A percentile compares a stretch with the other conserved stretches of the same genome.
These are phyloP conservation scores for Hypholoma sublateritium DNA, from an alignment of 768 basidiomycete genomes.

Conservation along the genomic window DNA sequence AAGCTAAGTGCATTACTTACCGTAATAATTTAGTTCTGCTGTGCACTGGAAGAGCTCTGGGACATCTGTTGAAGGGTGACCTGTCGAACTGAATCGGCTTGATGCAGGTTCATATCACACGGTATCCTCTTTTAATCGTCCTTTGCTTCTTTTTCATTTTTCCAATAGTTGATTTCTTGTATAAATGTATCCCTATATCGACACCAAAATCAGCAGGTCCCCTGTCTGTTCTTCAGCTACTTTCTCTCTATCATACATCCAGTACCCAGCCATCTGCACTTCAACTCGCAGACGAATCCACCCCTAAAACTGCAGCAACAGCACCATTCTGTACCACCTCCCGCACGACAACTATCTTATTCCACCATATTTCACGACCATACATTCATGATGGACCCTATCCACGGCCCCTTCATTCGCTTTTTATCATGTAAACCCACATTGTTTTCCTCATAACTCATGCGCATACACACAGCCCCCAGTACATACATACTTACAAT, in stretches of 20 bases:
- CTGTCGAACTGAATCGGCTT: background rate
- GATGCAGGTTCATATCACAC: no score
- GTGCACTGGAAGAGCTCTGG: constrained; percentile 93
- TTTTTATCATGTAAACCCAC: background rate
- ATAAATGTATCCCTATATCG: constrained; percentile 2
- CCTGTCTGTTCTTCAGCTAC: background rate
- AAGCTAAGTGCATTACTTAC: background rate
- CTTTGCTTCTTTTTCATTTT: background rate
- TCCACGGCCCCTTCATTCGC: background rate
- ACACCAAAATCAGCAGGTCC: constrained; percentile 15
- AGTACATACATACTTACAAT: background rate
- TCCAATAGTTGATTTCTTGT: background rate
- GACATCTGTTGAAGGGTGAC: constrained; percentile 65
- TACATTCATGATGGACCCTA: constrained; percentile 1
- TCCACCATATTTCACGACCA: background rate
- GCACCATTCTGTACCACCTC: background rate
- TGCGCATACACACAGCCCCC: background rate
- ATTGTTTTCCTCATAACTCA: background rate
- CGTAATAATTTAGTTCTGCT: constrained; percentile 67
- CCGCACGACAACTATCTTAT: constrained; percentile 4
- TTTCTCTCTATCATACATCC: constrained; percentile 17
- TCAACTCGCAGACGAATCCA: constrained; percentile 42
- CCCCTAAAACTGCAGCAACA: constrained; percentile 1
- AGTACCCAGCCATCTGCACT: constrained; percentile 38
- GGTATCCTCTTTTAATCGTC: background rate